phyloP scores from a whole-genome alignment of 2,329 filamentous ascomycete genomes.

The Geosmithia putterillii region DNA sequence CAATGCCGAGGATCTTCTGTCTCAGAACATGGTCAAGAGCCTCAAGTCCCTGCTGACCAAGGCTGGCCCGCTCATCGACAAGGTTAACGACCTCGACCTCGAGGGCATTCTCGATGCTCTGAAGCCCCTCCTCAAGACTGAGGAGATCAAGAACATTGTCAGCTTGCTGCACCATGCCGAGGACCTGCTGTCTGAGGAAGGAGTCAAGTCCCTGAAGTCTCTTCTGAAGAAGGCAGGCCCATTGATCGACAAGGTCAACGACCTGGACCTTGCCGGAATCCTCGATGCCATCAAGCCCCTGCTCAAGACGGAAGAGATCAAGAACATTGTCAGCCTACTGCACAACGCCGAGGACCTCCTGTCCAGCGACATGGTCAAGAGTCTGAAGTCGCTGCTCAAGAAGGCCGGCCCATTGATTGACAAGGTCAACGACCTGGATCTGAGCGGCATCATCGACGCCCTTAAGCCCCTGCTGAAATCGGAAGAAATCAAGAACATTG shows the following conservation, averaged over 20 bases:
- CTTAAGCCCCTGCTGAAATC: slow-evolving; percentile 16
- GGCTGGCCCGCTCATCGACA: slow-evolving; percentile 16
- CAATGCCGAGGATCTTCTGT: slow-evolving; percentile 16
- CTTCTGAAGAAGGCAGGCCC: slow-evolving; percentile 10
- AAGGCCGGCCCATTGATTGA: slow-evolving; percentile 17
- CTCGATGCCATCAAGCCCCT: slow-evolving; percentile 14
- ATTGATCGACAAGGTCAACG: slow-evolving; percentile 10
- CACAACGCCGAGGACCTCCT: slow-evolving; percentile 17
- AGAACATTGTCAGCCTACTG: slow-evolving; percentile 19
- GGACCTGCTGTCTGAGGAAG: slow-evolving; percentile 14
- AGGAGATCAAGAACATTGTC: background rate
- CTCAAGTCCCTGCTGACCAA: slow-evolving; percentile 9
- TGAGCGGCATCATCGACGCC: slow-evolving; percentile 13
- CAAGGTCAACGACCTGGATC: slow-evolving; percentile 17
- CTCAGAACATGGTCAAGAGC: slow-evolving; percentile 8
- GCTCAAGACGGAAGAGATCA: slow-evolving; percentile 16
- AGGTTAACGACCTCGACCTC: slow-evolving; percentile 17
- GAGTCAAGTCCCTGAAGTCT: slow-evolving; percentile 11
- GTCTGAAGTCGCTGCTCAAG: slow-evolving; percentile 9
- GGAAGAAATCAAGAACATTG: slow-evolving; percentile 21
- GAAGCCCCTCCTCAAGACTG: slow-evolving; percentile 6
- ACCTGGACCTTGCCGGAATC: slow-evolving; percentile 16
- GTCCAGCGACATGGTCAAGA: slow-evolving; percentile 12
- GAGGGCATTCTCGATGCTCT: slow-evolving; percentile 13
- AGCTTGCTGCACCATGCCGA: slow-evolving; percentile 12